These are phyloP conservation scores for Durio zibethinus DNA, from an alignment of 345 rosid species.

Conservation along the genomic window DNA sequence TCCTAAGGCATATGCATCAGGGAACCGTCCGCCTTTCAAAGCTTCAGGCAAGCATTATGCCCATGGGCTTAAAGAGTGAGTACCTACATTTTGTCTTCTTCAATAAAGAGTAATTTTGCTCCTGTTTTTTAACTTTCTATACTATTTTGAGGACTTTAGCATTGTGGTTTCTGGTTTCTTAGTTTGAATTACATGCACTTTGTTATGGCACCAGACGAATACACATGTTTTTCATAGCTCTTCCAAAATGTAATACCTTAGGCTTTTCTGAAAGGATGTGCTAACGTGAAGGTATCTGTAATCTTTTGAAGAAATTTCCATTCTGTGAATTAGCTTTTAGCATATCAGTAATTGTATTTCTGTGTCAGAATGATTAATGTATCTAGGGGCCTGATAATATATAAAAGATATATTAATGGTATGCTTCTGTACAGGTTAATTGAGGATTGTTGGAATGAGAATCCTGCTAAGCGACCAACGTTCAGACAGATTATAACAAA, in stretches of 20 bases:
- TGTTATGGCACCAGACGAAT: not conserved
- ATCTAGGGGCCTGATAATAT: not conserved
- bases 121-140: constrained; percentile 5
- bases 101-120: not conserved
- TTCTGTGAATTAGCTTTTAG: not conserved
- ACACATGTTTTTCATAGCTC: not conserved
- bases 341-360: not conserved
- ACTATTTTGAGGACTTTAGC: not conserved
- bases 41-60: constrained; percentile 74
- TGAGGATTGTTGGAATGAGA: constrained; percentile 86
- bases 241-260: not conserved
- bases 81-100: constrained; percentile 11
- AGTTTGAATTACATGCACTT: not conserved
- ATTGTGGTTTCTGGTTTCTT: not conserved
- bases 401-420: not conserved
- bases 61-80: constrained; percentile 82
- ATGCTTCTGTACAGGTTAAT: constrained; percentile 53
- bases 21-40: constrained; percentile 58
- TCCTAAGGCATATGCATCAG: constrained; percentile 45
- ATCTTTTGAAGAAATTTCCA: not conserved
- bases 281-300: not conserved
- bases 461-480: constrained; percentile 72
- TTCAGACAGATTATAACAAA: constrained; percentile 64
- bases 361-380: not conserved
- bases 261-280: not conserved